Percentiles rank a stretch among this genome's conserved stretches.
Conservation (phyloP, 139 green algal species). For the Chlamydomonas sp. region DNA sequence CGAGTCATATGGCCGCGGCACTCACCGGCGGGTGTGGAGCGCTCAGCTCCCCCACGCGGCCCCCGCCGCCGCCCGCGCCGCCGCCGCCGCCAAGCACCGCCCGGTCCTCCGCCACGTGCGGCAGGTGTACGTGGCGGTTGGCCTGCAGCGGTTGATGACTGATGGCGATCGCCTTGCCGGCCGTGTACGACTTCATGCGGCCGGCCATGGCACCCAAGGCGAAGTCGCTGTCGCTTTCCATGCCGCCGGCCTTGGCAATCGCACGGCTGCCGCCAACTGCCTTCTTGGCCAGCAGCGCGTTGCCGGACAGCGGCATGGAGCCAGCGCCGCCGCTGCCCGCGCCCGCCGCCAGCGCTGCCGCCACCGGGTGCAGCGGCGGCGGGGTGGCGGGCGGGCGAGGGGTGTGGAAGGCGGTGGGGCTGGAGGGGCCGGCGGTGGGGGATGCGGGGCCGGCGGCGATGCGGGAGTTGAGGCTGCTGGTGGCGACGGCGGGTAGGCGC, state of each 20-base stretch:
- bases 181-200: constrained; percentile 40
- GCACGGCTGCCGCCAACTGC: background rate
- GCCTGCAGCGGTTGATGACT: constrained; percentile 37
- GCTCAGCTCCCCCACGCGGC: no score
- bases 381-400: no score
- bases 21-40: no score
- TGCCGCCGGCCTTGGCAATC: constrained; percentile 9
- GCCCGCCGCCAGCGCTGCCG: no score
- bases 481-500: background rate
- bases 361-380: no score
- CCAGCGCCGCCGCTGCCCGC: background rate
- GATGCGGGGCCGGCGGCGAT: no score
- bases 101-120: constrained; percentile 9
- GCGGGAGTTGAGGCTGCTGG: background rate
- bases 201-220: background rate
- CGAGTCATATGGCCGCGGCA: no score
- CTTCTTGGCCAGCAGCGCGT: no score
- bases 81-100: background rate
- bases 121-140: constrained; percentile 36
- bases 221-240: constrained; percentile 24
- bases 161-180: constrained; percentile 35
- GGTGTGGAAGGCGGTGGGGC: no score
- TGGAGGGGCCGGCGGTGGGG: no score
- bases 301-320: no score
- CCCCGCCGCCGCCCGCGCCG: no score